phyloP scores from a whole-genome alignment of 768 basidiomycete genomes.

The Zangia roseola region DNA sequence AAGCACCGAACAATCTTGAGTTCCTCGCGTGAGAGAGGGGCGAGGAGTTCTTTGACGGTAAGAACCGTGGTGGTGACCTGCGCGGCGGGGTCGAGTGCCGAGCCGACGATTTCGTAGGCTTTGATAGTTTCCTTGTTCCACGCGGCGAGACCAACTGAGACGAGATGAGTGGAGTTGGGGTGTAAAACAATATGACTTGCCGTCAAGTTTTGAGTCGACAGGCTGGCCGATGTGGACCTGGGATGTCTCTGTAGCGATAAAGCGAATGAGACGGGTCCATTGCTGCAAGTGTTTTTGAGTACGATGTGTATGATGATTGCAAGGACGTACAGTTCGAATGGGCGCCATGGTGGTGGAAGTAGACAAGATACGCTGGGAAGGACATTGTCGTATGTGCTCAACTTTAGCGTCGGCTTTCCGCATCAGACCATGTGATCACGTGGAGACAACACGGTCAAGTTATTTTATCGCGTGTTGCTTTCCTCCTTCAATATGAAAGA shows the following conservation, averaged over 20 bases:
- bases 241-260: constrained; percentile 72
- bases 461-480: background rate
- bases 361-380: background rate
- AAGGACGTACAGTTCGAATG: constrained; percentile 49
- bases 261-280: constrained; percentile 82
- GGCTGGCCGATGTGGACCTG: constrained; percentile 79
- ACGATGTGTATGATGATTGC: background rate
- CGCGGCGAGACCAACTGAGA: constrained; percentile 58
- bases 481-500: constrained; percentile 37
- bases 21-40: constrained; percentile 65
- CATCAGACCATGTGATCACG: constrained; percentile 28
- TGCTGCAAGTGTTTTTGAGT: constrained; percentile 15
- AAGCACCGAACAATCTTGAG: constrained; percentile 72
- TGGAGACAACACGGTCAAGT: constrained; percentile 24
- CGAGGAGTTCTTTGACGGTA: constrained; percentile 69
- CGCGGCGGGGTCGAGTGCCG: constrained; percentile 63
- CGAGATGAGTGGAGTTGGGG: background rate
- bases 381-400: background rate
- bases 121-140: constrained; percentile 54
- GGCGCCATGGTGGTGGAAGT: constrained; percentile 48
- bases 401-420: constrained; percentile 10
- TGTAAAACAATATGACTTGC: constrained; percentile 32
- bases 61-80: constrained; percentile 61
- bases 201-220: constrained; percentile 62
- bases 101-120: constrained; percentile 71